Evolutionary conservation across 192 early-diverging fungal species (phyloP).

Genomic region (Chytriomyces hyalinus): DNA sequence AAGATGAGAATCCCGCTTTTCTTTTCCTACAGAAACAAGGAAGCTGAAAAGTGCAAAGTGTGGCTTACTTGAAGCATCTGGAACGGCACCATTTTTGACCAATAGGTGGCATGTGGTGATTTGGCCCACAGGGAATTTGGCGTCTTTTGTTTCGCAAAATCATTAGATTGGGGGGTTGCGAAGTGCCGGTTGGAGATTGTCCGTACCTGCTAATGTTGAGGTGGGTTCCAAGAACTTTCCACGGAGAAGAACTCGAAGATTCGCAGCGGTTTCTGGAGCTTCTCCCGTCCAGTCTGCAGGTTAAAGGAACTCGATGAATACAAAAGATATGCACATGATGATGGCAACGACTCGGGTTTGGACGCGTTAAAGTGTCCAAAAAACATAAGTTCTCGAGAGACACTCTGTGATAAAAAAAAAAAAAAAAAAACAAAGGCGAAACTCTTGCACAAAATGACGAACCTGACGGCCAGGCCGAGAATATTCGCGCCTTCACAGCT

Average conservation of each 20-base stretch:
- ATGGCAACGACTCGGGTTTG: too few species aligned
- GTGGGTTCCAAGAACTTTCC: slow-evolving; percentile 50
- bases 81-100: slow-evolving; percentile 35
- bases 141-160: not conserved
- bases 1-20: not conserved
- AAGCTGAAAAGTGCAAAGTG: not conserved
- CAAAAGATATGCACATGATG: too few species aligned
- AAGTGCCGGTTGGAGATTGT: not conserved
- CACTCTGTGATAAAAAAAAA: too few species aligned
- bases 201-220: slow-evolving; percentile 36
- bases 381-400: not conserved
- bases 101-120: slow-evolving; percentile 52
- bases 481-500: slow-evolving; percentile 38
- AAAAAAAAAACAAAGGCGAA: too few species aligned
- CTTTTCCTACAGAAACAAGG: not conserved
- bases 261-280: slow-evolving; percentile 35
- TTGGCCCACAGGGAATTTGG: slow-evolving; percentile 43
- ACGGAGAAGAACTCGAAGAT: slow-evolving; percentile 44
- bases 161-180: not conserved
- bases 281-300: slow-evolving; percentile 47
- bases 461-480: slow-evolving; percentile 47
- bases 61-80: not conserved
- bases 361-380: not conserved
- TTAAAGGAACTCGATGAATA: not conserved
- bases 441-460: too few species aligned